phyloP scores from a whole-genome alignment of 495 filamentous ascomycete genomes.

The Aspergillus avenaceus region DNA sequence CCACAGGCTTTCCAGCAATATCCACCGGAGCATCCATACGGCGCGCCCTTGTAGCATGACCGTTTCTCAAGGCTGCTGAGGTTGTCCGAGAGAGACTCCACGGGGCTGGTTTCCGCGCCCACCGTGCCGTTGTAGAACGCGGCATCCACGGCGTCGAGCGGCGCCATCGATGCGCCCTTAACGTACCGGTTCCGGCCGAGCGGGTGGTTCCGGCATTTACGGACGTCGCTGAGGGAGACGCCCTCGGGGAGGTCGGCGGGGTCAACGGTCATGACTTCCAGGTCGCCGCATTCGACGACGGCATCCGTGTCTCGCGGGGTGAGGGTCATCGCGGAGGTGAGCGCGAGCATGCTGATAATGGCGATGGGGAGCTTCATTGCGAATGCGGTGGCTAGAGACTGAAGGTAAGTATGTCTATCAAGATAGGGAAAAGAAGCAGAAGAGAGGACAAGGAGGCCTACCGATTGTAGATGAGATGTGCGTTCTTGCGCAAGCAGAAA shows the following conservation, averaged over 20 bases:
- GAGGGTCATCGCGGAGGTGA: not conserved
- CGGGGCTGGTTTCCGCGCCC: not conserved
- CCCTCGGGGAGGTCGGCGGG: not conserved
- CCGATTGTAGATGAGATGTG: slow-evolving; percentile 2
- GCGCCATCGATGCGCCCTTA: slow-evolving; percentile 3
- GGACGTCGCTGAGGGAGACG: slow-evolving; percentile 2
- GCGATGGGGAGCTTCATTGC: not conserved
- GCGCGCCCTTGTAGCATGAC: not conserved
- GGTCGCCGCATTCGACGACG: slow-evolving; percentile 3
- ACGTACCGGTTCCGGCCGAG: slow-evolving; percentile 1
- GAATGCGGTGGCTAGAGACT: not conserved
- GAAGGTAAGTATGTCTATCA: slow-evolving; percentile 3
- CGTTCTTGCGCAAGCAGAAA: slow-evolving; percentile 1
- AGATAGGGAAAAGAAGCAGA: slow-evolving; percentile 2
- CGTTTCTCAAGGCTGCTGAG: not conserved
- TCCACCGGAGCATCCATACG: slow-evolving; percentile 2
- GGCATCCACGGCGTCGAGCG: not conserved
- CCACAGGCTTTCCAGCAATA: slow-evolving; percentile 6
- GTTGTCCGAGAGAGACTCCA: not conserved
- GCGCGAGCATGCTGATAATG: slow-evolving; percentile 3
- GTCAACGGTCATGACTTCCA: slow-evolving; percentile 1
- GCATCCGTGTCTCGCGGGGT: not conserved
- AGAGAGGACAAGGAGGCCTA: slow-evolving; percentile 1
- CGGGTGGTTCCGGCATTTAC: slow-evolving; percentile 2
- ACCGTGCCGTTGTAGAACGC: not conserved